Evolutionary conservation across 23 red algal genomes (phyloP).

Genomic region (Gracilaria domingensis): DNA sequence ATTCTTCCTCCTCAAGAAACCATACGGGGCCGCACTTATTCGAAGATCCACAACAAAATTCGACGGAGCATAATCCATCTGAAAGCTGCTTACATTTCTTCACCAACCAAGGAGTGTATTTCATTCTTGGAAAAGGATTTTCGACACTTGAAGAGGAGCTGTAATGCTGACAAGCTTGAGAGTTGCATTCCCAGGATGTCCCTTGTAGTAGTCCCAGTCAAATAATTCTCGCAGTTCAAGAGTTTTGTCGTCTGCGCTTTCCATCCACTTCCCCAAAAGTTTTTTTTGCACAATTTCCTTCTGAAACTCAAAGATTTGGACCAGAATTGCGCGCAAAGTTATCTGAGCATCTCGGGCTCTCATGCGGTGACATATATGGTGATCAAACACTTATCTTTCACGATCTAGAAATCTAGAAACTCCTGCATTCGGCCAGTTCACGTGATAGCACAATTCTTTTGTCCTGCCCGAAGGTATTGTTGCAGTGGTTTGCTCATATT

Average conservation of each 20-base stretch:
- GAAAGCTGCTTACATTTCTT: slow-evolving; percentile 67
- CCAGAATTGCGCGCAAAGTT: slow-evolving; percentile 82
- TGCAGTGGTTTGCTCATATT: slow-evolving; percentile 93
- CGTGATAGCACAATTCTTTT: slow-evolving; percentile 94
- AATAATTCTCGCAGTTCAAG: slow-evolving; percentile 70
- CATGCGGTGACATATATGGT: slow-evolving; percentile 84
- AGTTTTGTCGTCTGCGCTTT: slow-evolving; percentile 37
- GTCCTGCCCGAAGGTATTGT: slow-evolving; percentile 73
- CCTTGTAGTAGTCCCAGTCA: slow-evolving; percentile 96
- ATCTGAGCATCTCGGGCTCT: slow-evolving; percentile 74
- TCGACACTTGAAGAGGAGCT: slow-evolving; percentile 81
- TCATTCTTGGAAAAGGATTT: slow-evolving; percentile 85
- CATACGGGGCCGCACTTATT: background rate
- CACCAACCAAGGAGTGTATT: slow-evolving; percentile 83
- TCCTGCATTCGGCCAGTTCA: slow-evolving; percentile 83
- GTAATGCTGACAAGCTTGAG: slow-evolving; percentile 95
- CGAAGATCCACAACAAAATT: slow-evolving; percentile 47
- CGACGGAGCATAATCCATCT: slow-evolving; percentile 38
- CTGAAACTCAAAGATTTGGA: slow-evolving; percentile 82
- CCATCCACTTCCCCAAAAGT: slow-evolving; percentile 76
- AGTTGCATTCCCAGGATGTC: slow-evolving; percentile 74
- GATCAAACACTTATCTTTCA: slow-evolving; percentile 69
- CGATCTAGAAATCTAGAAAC: slow-evolving; percentile 77
- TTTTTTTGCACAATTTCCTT: slow-evolving; percentile 31
- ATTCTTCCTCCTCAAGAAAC: slow-evolving; percentile 37